A percentile compares a stretch with the other conserved stretches of the same genome.
phyloP scores from a whole-genome alignment of 148 eudicot species.

The Spergularia bocconei region DNA sequence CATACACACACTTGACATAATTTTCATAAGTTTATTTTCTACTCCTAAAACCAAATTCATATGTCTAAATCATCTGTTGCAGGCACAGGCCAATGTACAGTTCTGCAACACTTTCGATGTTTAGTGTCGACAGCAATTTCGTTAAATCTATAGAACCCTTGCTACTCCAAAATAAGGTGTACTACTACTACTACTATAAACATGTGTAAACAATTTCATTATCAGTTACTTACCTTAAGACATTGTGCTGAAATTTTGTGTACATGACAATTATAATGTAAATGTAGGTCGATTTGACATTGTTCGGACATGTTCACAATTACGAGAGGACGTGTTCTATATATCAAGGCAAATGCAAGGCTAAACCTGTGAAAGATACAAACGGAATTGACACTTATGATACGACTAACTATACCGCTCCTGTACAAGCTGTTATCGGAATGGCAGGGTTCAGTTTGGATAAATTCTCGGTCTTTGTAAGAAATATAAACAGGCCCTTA shows the following conservation, averaged over 20 bases:
- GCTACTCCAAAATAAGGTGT: slow-evolving; percentile 60
- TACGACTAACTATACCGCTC: slow-evolving; percentile 54
- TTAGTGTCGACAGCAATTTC: slow-evolving; percentile 43
- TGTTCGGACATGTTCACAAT: slow-evolving; percentile 80
- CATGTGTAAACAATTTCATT: neutral
- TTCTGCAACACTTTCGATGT: slow-evolving; percentile 24
- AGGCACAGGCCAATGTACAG: slow-evolving; percentile 94
- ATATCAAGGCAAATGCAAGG: slow-evolving; percentile 52
- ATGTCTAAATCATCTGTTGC: neutral
- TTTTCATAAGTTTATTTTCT: too few relatives aligned
- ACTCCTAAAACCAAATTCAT: too few relatives aligned
- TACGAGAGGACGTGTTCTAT: slow-evolving; percentile 77
- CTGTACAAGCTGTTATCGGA: slow-evolving; percentile 77
- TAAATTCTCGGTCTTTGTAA: slow-evolving; percentile 25
- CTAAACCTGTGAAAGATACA: slow-evolving; percentile 58
- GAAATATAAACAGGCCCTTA: neutral
- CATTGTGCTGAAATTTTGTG: too few relatives aligned
- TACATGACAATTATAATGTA: neutral
- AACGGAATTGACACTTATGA: slow-evolving; percentile 59
- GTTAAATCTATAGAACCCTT: slow-evolving; percentile 70
- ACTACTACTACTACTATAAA: neutral
- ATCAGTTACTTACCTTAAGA: neutral
- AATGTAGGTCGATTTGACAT: slow-evolving; percentile 57
- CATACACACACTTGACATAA: neutral
- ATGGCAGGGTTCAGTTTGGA: slow-evolving; percentile 89